These are phyloP conservation scores for Diplodia scrobiculata DNA, from an alignment of 2,329 filamentous ascomycete species.

Conservation along the genomic window DNA sequence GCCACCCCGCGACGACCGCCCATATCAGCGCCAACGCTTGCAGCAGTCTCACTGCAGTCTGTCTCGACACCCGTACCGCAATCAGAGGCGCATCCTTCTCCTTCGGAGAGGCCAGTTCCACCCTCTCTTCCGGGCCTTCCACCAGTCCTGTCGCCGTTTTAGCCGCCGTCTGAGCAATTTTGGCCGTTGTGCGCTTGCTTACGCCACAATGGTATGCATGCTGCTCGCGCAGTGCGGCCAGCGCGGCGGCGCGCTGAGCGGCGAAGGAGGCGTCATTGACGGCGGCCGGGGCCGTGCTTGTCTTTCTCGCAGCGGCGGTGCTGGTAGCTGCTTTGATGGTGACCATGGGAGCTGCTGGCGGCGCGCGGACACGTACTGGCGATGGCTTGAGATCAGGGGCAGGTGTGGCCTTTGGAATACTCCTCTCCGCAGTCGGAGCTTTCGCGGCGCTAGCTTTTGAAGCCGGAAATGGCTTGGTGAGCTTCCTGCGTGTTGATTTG, in stretches of 20 bases:
- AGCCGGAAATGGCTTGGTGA: not conserved
- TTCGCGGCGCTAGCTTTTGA: not conserved
- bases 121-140: not conserved
- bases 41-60: not conserved
- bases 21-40: constrained; percentile 4
- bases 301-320: not conserved
- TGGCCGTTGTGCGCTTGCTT: not conserved
- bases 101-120: not conserved
- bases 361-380: not conserved
- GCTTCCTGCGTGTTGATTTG: not conserved
- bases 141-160: not conserved
- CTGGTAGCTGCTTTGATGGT: not conserved
- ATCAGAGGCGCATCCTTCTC: not conserved
- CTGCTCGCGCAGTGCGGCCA: not conserved
- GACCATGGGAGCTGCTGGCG: not conserved
- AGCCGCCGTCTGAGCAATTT: not conserved
- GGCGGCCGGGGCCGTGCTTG: not conserved
- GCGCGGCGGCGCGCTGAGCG: not conserved
- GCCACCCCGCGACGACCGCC: not conserved
- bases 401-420: not conserved
- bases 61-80: not conserved
- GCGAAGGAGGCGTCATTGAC: not conserved
- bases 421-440: not conserved
- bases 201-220: not conserved
- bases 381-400: not conserved